Percentiles rank a stretch among this genome's conserved stretches.
Conservation (phyloP, 2,329 filamentous ascomycete genomes). For the Bretziella fagacearum region DNA sequence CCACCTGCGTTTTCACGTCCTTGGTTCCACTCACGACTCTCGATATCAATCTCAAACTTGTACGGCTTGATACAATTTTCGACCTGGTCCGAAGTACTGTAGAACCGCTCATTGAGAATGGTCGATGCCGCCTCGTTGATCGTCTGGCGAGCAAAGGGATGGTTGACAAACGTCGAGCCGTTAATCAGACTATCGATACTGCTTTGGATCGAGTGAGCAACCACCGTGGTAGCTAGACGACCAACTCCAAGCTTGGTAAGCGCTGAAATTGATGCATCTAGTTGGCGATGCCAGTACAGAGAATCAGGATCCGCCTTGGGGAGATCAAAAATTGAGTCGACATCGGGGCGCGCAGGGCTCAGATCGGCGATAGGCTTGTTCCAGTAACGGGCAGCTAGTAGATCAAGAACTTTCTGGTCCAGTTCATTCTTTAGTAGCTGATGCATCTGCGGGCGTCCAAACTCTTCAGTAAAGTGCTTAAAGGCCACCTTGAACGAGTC, state of each 20-base stretch:
- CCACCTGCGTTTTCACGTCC: conserved; percentile 67
- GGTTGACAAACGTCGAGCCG: conserved; percentile 68
- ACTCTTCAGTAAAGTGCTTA: conserved; percentile 78
- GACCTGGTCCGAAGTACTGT: conserved; percentile 92
- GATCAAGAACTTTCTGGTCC: conserved; percentile 84
- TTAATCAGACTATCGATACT: conserved; percentile 66
- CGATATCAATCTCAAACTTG: conserved; percentile 94
- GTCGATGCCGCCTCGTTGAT: conserved; percentile 79
- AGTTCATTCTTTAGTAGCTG: conserved; percentile 81
- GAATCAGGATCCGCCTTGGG: conserved; percentile 74
- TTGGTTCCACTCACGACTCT: conserved; percentile 72
- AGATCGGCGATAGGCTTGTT: conserved; percentile 86
- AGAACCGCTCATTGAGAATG: conserved; percentile 86
- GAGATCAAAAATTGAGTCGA: conserved; percentile 57
- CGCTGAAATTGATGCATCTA: conserved; percentile 78
- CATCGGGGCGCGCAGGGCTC: conserved; percentile 45
- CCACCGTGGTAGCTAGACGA: conserved; percentile 76
- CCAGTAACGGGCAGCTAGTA: conserved; percentile 90
- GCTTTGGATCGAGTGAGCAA: conserved; percentile 70
- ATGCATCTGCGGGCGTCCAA: conserved; percentile 77
- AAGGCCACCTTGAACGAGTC: conserved; percentile 97
- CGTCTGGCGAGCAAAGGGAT: conserved; percentile 84
- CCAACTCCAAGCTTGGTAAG: conserved; percentile 91
- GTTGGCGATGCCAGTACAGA: conserved; percentile 81
- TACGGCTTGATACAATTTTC: conserved; percentile 99